Conservation (phyloP, 345 rosid genomes). For the Combretum micranthum region DNA sequence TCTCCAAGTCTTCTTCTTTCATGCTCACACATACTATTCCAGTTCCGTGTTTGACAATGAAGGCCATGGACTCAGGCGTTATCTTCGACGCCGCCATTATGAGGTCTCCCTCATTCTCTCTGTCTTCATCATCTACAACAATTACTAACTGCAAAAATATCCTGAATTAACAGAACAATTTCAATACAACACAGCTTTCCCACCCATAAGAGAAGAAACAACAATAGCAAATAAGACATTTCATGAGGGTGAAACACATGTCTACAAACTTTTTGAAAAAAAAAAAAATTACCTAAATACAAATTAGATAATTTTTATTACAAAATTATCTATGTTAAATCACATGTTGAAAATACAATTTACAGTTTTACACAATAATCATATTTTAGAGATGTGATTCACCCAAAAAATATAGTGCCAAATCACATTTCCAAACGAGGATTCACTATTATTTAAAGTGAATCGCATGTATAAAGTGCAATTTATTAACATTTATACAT, state of each 20-base stretch:
- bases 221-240: neutral
- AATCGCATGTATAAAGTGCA: no score
- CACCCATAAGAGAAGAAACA: neutral
- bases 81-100: constrained; percentile 77
- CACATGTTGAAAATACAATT: no score
- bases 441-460: no score
- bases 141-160: constrained; percentile 35
- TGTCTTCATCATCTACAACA: constrained; percentile 91
- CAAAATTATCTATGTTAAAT: no score
- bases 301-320: no score
- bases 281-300: no score
- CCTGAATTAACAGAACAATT: neutral
- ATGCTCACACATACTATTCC: constrained; percentile 93
- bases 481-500: no score
- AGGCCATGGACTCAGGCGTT: constrained; percentile 87
- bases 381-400: no score
- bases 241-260: neutral
- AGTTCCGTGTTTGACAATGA: constrained; percentile 81
- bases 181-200: neutral
- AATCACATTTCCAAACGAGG: no score
- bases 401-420: no score
- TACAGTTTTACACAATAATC: no score
- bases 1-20: constrained; percentile 70
- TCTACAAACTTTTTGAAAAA: no score
- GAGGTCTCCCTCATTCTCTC: constrained; percentile 93